Conservation (phyloP, 257 asterid genomes). For the Solanum peruvianum region DNA sequence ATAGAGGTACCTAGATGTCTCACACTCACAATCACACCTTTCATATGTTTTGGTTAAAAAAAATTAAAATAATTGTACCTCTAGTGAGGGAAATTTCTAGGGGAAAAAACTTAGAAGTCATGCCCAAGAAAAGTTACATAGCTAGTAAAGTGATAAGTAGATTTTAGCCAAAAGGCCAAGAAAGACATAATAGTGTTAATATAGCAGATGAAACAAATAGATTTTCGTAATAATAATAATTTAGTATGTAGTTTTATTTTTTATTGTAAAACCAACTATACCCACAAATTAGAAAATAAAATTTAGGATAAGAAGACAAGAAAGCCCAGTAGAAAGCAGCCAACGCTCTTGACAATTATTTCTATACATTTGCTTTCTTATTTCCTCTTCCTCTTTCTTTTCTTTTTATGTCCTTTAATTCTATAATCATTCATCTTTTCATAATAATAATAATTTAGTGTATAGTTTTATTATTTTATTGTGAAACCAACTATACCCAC, state of each 20-base stretch:
- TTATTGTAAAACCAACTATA: background rate
- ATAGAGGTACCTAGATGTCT: background rate
- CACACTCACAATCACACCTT: background rate
- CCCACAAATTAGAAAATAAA: background rate
- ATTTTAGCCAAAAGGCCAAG: background rate
- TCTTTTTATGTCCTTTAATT: background rate
- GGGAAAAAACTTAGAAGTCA: background rate
- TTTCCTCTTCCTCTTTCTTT: slow-evolving; percentile 33
- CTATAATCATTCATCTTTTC: background rate
- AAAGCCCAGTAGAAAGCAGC: background rate
- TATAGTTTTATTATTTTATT: too few relatives aligned
- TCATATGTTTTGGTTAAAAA: background rate
- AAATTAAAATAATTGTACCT: too few relatives aligned
- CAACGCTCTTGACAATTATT: slow-evolving; percentile 37
- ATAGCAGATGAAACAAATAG: background rate
- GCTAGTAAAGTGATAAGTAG: background rate
- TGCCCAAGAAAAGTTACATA: background rate
- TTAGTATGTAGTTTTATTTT: background rate
- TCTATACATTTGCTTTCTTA: slow-evolving; percentile 18
- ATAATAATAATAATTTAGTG: too few relatives aligned
- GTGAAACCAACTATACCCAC: background rate
- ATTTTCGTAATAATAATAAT: background rate
- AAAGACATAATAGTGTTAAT: background rate
- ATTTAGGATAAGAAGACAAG: background rate
- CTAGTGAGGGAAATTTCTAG: too few relatives aligned